phyloP scores from a whole-genome alignment of 1,284 basidiomycete species.

The Trichosporon sp. region DNA sequence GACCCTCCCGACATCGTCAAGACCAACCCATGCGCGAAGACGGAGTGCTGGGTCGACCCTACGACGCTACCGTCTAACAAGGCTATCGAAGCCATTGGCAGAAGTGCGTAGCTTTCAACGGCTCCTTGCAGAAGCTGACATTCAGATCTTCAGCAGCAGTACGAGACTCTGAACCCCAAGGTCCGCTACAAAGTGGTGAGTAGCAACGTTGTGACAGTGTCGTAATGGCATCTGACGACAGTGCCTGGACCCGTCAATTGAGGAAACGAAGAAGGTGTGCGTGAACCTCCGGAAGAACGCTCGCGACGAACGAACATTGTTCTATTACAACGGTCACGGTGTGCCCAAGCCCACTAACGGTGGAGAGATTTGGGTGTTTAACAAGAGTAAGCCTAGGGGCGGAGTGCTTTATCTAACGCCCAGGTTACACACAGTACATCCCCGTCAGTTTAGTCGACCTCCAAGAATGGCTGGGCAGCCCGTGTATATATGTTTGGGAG shows the following conservation, averaged over 20 bases:
- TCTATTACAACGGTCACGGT: constrained; percentile 98
- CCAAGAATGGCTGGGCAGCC: constrained; percentile 85
- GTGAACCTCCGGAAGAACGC: constrained; percentile 78
- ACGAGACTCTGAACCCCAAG: constrained; percentile 79
- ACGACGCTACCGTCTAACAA: constrained; percentile 80
- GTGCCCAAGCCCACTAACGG: constrained; percentile 95
- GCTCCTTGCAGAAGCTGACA: constrained; percentile 6
- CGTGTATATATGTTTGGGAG: constrained; percentile 98
- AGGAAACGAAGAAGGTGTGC: constrained; percentile 89
- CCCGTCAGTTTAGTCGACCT: constrained; percentile 91
- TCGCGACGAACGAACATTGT: constrained; percentile 88
- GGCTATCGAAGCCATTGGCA: constrained; percentile 56
- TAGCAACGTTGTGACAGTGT: constrained; percentile 13
- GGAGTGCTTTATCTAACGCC: constrained; percentile 7
- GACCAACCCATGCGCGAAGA: constrained; percentile 89
- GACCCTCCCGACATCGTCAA: constrained; percentile 97
- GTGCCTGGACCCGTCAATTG: constrained; percentile 89
- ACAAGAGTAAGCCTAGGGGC: constrained; percentile 57
- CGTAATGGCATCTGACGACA: constrained; percentile 29
- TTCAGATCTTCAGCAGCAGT: constrained; percentile 80
- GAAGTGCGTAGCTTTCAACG: constrained; percentile 35
- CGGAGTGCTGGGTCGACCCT: constrained; percentile 98
- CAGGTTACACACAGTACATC: constrained; percentile 93
- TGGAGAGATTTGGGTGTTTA: constrained; percentile 99
- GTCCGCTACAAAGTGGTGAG: constrained; percentile 75